Conservation (phyloP, 805 yeast species). For the Schwanniomyces occidentalis region DNA sequence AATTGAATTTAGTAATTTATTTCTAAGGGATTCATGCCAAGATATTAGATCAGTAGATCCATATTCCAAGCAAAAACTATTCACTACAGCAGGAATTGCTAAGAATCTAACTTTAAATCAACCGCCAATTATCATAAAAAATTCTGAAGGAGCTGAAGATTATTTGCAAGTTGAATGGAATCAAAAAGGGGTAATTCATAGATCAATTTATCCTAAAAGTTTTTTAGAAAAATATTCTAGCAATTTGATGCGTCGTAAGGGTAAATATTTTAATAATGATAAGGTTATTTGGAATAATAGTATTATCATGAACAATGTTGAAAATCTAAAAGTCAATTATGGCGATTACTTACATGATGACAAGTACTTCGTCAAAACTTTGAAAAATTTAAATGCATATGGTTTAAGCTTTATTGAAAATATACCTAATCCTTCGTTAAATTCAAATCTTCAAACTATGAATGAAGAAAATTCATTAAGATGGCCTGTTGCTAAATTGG, state of each 20-base stretch:
- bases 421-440: slow-evolving; percentile 45
- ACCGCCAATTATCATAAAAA: slow-evolving; percentile 31
- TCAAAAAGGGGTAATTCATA: slow-evolving; percentile 21
- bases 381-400: slow-evolving; percentile 49
- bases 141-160: slow-evolving; percentile 18
- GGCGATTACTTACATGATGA: slow-evolving; percentile 37
- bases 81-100: slow-evolving; percentile 56
- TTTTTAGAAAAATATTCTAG: slow-evolving; percentile 49
- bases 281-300: slow-evolving; percentile 40
- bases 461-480: slow-evolving; percentile 40
- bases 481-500: slow-evolving; percentile 43
- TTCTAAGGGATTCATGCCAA: slow-evolving; percentile 66
- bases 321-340: slow-evolving; percentile 29
- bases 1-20: slow-evolving; percentile 48
- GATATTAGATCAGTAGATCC: slow-evolving; percentile 51
- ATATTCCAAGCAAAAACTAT: slow-evolving; percentile 58
- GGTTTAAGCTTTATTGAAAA: slow-evolving; percentile 60
- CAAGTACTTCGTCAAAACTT: slow-evolving; percentile 33
- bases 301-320: slow-evolving; percentile 22
- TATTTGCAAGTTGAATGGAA: slow-evolving; percentile 43
- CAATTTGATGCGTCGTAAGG: slow-evolving; percentile 30
- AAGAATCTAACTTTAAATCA: slow-evolving; percentile 33
- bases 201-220: slow-evolving; percentile 40
- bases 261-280: slow-evolving; percentile 36
- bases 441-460: slow-evolving; percentile 26